Evolutionary conservation across 2,329 filamentous ascomycete genomes (phyloP).

Genomic region (Aureobasidium sp.): DNA sequence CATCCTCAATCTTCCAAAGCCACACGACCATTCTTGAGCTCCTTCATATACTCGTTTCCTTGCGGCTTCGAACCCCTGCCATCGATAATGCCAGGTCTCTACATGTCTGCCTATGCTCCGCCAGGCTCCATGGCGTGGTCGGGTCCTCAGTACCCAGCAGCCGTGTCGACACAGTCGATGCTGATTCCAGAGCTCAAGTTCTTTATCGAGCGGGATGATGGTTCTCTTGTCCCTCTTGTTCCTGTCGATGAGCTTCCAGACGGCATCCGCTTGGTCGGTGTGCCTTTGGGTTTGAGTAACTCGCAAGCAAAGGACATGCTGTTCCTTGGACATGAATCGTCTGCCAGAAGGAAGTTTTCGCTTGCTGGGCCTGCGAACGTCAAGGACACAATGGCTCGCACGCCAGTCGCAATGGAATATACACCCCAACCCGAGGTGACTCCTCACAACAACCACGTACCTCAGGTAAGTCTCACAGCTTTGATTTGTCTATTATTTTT

Average conservation of each 20-base stretch:
- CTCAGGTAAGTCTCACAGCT: not conserved
- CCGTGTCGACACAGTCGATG: not conserved
- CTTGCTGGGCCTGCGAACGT: conserved; percentile 20
- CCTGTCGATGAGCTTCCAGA: conserved; percentile 39
- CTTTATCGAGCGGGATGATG: conserved; percentile 34
- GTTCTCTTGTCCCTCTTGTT: conserved; percentile 34
- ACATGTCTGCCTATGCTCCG: not conserved
- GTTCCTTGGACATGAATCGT: conserved; percentile 25
- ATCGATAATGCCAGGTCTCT: not conserved
- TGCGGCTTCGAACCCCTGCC: not conserved
- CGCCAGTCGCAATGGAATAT: conserved; percentile 16
- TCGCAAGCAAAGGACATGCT: conserved; percentile 26
- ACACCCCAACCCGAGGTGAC: not conserved
- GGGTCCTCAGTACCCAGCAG: not conserved
- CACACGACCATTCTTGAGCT: not conserved
- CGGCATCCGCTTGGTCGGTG: conserved; percentile 30
- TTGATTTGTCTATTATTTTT: not conserved
- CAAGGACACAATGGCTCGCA: conserved; percentile 14
- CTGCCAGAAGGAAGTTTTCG: conserved; percentile 17
- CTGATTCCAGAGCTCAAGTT: conserved; percentile 18
- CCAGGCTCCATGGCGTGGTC: not conserved
- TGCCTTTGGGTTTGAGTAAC: conserved; percentile 30
- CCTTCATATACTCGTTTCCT: not conserved
- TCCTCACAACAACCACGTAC: not conserved
- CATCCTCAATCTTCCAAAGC: not conserved